Base-by-base conservation (phyloP, 2,329 filamentous ascomycete genomes). In the Esteya vermicola region DNA sequence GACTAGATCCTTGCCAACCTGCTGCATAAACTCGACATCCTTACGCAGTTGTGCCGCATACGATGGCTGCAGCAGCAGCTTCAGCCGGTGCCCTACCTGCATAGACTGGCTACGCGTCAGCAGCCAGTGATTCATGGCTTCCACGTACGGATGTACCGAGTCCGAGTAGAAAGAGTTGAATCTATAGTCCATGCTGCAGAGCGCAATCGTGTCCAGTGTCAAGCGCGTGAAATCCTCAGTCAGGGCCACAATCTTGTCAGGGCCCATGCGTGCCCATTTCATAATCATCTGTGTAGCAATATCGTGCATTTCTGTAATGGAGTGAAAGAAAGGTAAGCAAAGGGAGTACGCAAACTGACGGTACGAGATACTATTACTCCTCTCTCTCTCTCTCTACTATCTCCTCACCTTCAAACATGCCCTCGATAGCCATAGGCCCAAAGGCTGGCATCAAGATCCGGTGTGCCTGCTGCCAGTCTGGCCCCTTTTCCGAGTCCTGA, bases 381-480 rank as follows among this genome's bases (percentile, higher is more conserved):
- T n/a, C n/a, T n/a, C n/a, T n/a, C n/a, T n/a, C n/a, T n/a, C n/a
- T n/a, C n/a, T n/a, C n/a, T n/a, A n/a, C n/a, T n/a, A n/a, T n/a
- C n/a, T n/a, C n/a, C n/a, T 9, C 7, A 45, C 43, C 46, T 44
- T 70, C 65, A 45, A 79, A 84, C 79, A 84, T 84, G 41, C 58
- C 61, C 27, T 72, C 67, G 49, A 85, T 83, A 2, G 71, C 65
- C 19, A 83, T 55, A 0, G 80, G 80, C 0, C 79, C 79, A 52
- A 85, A 83, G 3, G 77, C 78, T 0, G 80, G 78, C 50, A 80
- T 68, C 40, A 85, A 59, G 14, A 78, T 59, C 19, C 75, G 62
- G 50, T 83, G 72, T 22, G 81, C 79, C 46, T 79, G 67, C 21
- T 68, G 73, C 79, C 79, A 84, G 49, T 76, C 75, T 41, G 65